A percentile compares a stretch with the other conserved stretches of the same genome.
Conservation (phyloP, 2,329 filamentous ascomycete genomes). For the Neonectria neomacrospora region DNA sequence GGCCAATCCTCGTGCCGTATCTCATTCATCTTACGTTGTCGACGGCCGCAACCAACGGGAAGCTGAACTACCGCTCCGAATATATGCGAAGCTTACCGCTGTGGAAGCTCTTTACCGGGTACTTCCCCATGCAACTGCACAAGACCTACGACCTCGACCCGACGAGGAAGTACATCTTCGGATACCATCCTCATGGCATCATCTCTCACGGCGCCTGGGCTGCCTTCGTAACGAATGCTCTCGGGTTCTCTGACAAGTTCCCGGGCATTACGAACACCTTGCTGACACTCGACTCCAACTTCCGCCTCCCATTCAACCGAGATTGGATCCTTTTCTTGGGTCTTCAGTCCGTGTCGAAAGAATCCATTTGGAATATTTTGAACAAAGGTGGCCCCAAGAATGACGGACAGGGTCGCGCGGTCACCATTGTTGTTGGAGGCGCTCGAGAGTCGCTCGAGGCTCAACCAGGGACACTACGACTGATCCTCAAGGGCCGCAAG, state of each 20-base stretch:
- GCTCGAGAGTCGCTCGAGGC: slow-evolving; percentile 93
- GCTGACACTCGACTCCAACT: slow-evolving; percentile 94
- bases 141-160: slow-evolving; percentile 83
- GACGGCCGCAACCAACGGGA: slow-evolving; percentile 79
- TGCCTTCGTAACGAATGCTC: slow-evolving; percentile 88
- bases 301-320: slow-evolving; percentile 91
- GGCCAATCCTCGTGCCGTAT: slow-evolving; percentile 83
- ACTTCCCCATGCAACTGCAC: slow-evolving; percentile 91
- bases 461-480: slow-evolving; percentile 77
- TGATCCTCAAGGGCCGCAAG: slow-evolving; percentile 86
- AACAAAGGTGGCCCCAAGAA: slow-evolving; percentile 79
- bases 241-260: slow-evolving; percentile 88
- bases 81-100: slow-evolving; percentile 77
- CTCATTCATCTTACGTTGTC: slow-evolving; percentile 86
- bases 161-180: slow-evolving; percentile 93
- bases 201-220: slow-evolving; percentile 96
- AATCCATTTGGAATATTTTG: slow-evolving; percentile 90
- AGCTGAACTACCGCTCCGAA: slow-evolving; percentile 77
- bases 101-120: slow-evolving; percentile 91
- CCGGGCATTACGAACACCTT: slow-evolving; percentile 95
- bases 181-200: slow-evolving; percentile 97
- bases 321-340: slow-evolving; percentile 94
- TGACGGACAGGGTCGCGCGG: slow-evolving; percentile 92
- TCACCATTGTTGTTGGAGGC: slow-evolving; percentile 94
- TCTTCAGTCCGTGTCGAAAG: slow-evolving; percentile 86